A percentile compares a stretch with the other conserved stretches of the same genome.
These are phyloP conservation scores for Aspergillus alliaceus DNA, from an alignment of 2,329 filamentous ascomycete species.

Conservation along the genomic window DNA sequence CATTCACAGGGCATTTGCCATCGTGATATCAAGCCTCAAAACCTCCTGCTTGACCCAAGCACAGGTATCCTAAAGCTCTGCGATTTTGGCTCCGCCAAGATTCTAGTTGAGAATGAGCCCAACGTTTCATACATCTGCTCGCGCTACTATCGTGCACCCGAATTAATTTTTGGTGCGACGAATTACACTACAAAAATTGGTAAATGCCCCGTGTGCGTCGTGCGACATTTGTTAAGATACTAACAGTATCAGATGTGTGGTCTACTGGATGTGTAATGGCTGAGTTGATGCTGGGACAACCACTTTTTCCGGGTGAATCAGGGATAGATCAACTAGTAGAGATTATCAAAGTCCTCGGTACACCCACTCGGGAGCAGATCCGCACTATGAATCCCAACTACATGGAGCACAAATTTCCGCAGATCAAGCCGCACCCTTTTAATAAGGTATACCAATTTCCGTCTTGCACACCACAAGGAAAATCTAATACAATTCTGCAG, in stretches of 20 bases:
- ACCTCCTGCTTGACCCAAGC: constrained; percentile 86
- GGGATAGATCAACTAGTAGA: constrained; percentile 98
- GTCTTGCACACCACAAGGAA: neutral
- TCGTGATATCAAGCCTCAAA: constrained; percentile 98
- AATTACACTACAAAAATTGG: constrained; percentile 99
- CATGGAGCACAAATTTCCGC: constrained; percentile 99
- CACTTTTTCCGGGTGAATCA: constrained; percentile 95
- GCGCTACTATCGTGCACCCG: constrained; percentile 95
- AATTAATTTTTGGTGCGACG: constrained; percentile 96
- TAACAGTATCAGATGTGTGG: constrained; percentile 76
- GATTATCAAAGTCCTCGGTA: constrained; percentile 98
- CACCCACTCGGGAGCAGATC: constrained; percentile 95
- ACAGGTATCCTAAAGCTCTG: constrained; percentile 94
- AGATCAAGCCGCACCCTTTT: constrained; percentile 99
- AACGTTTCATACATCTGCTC: constrained; percentile 99
- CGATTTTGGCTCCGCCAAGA: constrained; percentile 98
- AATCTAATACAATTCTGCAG: constrained; percentile 39
- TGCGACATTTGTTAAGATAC: neutral
- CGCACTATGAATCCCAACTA: constrained; percentile 99
- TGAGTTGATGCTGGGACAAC: constrained; percentile 97
- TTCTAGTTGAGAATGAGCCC: constrained; percentile 95
- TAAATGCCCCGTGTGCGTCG: constrained; percentile 50
- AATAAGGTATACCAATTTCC: constrained; percentile 64
- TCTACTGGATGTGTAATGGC: constrained; percentile 99
- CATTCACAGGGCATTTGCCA: constrained; percentile 99